A percentile compares a stretch with the other conserved stretches of the same genome.
Conservation (phyloP, 345 rosid species). For the Linum usitatissimum region DNA sequence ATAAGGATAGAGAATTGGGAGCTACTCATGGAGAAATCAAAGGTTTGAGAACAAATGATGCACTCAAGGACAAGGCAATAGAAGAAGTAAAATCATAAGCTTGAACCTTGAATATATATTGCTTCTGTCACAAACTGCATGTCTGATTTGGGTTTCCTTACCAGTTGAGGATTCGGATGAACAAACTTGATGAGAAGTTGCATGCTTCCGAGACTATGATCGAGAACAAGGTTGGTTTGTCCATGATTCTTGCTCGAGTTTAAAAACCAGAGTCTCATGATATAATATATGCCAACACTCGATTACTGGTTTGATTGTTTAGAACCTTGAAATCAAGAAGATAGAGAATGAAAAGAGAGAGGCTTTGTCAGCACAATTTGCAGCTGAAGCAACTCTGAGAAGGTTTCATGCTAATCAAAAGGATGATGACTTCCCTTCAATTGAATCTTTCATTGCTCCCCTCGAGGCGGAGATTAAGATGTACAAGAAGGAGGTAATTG, state of each 20-base stretch:
- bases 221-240: constrained; percentile 46
- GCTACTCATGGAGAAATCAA: constrained; percentile 51
- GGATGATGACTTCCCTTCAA: constrained; percentile 53
- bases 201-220: constrained; percentile 39
- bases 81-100: constrained; percentile 39
- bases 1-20: constrained; percentile 44
- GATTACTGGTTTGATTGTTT: constrained; percentile 3
- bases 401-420: constrained; percentile 57
- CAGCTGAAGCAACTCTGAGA: constrained; percentile 77
- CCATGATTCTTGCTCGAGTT: not conserved
- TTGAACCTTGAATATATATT: not conserved
- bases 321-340: constrained; percentile 76
- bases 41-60: constrained; percentile 56
- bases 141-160: constrained; percentile 5
- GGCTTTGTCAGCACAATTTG: constrained; percentile 79
- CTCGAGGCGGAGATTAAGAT: constrained; percentile 74
- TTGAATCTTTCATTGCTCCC: constrained; percentile 69
- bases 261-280: not conserved
- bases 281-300: constrained; percentile 5
- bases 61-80: constrained; percentile 53
- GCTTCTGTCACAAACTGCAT: not conserved
- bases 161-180: constrained; percentile 46
- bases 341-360: constrained; percentile 57
- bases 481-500: constrained; percentile 57
- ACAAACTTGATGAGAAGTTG: constrained; percentile 45